Percentiles rank a stretch among this genome's conserved stretches.
These are phyloP conservation scores for Evernia prunastri DNA, from an alignment of 495 filamentous ascomycete genomes.

Conservation along the genomic window DNA sequence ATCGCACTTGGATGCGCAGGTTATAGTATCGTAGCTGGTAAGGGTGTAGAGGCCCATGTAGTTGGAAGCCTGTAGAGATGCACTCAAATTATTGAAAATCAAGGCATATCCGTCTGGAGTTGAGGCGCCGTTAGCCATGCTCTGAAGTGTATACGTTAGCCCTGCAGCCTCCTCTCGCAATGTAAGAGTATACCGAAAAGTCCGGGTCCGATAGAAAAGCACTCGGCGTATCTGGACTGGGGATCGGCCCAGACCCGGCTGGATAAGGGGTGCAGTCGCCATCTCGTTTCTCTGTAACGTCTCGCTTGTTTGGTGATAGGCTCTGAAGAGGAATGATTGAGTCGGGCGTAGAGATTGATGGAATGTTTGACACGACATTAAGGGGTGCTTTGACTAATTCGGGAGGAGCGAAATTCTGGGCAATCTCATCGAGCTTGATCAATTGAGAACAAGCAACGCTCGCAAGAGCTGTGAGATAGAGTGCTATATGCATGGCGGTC, in stretches of 20 bases:
- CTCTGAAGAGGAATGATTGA: too few species aligned
- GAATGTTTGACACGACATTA: conserved; percentile 9
- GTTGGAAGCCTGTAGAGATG: conserved; percentile 30
- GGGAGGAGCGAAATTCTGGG: neutral
- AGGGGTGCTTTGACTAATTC: conserved; percentile 10
- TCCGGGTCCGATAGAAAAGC: neutral
- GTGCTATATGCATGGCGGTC: too few species aligned
- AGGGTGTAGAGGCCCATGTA: conserved; percentile 45
- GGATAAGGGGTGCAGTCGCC: conserved; percentile 12
- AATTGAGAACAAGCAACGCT: too few species aligned
- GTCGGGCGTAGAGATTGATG: neutral
- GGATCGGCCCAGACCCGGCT: conserved; percentile 9
- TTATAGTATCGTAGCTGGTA: conserved; percentile 38
- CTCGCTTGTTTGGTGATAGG: too few species aligned
- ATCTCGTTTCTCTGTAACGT: conserved; percentile 1
- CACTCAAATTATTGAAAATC: conserved; percentile 34
- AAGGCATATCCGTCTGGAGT: too few species aligned
- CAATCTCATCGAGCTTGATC: too few species aligned
- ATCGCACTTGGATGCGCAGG: conserved; percentile 33
- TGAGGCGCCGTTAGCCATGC: too few species aligned
- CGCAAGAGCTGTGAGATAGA: too few species aligned
- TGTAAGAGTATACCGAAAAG: too few species aligned
- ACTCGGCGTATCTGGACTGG: conserved; percentile 7
- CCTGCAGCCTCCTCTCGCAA: too few species aligned
- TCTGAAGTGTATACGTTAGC: too few species aligned